Evolutionary conservation across 352 stramenopile genomes (phyloP), one percentile per base, ranked within the genome.

Genomic region (Peronosclerospora sorghi): DNA sequence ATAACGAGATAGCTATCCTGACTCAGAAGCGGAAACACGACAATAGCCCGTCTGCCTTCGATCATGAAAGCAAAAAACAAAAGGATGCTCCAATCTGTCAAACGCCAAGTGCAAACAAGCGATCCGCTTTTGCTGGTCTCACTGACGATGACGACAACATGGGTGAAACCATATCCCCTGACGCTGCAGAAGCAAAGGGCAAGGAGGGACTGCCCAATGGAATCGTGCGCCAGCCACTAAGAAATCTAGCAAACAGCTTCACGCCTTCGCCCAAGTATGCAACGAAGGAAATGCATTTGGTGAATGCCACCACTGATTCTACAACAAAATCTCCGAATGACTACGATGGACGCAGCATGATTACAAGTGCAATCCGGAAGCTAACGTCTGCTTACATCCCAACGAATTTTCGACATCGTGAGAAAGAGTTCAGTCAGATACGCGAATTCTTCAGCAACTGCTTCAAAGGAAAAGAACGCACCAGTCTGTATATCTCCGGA

Each of bases 401-500:
- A 12, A 17, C 45, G 7, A 53, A 46, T 20, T 76, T 91, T 34
- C 45, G 63, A 8, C 59, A 88, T 35, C 79, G 79, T 13, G 71
- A 85, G 17, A 57, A 67, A 2, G 75, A 91, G 41, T 66, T 69
- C 17, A 35, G 41, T 10, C 45, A 68, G 32, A 76, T 91, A 32
- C 35, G 55, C 1, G 51, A 56, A 1, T 87, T 91, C 41, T 80
- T 86, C 35, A 53, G 59, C 20, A 47, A 54, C 13, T 83, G 72
- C 32, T 84, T 91, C 32, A 32, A 48, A 15, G 46, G 67, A 26
- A 48, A 68, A 4, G 48, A 69, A 8, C 74, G 69, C 3, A 67
- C 64, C 4, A 92, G 75, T 42, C 18, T 88, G 43, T 92, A 90
- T 48, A 68, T 92, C 26, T 90, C 77, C 0, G 80, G 80, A 0